These are phyloP conservation scores for Solanum chiquidenum DNA, from an alignment of 257 asterid genomes.

Conservation along the genomic window DNA sequence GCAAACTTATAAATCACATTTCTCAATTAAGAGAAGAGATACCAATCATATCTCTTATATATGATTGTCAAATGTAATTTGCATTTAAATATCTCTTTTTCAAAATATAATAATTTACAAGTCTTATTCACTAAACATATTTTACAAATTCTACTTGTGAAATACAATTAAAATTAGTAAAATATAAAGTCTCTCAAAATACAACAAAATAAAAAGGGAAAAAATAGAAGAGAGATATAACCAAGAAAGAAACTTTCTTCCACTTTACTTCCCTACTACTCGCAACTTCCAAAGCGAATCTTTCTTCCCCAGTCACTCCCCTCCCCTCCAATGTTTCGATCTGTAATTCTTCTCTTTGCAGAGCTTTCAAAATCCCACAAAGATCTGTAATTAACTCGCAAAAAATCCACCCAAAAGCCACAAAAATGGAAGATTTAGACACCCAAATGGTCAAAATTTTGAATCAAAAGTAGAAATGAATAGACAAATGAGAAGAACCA, in stretches of 20 bases:
- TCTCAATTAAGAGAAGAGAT: no score
- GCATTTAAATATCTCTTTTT: no score
- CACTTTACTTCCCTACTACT: not conserved
- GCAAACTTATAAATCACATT: no score
- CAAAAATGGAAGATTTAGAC: not conserved
- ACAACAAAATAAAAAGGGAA: not conserved
- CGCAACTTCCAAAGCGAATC: conserved; percentile 1
- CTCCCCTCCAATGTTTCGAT: not conserved
- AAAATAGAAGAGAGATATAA: not conserved
- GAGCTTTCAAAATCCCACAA: not conserved
- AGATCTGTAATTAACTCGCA: not conserved
- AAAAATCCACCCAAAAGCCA: not conserved
- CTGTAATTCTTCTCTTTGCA: not conserved
- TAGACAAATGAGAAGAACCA: not conserved
- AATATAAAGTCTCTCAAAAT: no score
- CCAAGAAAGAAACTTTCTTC: not conserved
- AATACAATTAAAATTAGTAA: no score
- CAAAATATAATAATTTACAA: no score
- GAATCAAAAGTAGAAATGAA: not conserved
- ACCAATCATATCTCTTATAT: no score
- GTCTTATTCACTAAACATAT: no score
- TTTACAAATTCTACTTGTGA: no score
- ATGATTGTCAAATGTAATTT: no score
- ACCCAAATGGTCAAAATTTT: not conserved
- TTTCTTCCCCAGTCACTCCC: not conserved